Base-by-base conservation (phyloP, 2,329 filamentous ascomycete genomes). In the Penicillium griseofulvum region DNA sequence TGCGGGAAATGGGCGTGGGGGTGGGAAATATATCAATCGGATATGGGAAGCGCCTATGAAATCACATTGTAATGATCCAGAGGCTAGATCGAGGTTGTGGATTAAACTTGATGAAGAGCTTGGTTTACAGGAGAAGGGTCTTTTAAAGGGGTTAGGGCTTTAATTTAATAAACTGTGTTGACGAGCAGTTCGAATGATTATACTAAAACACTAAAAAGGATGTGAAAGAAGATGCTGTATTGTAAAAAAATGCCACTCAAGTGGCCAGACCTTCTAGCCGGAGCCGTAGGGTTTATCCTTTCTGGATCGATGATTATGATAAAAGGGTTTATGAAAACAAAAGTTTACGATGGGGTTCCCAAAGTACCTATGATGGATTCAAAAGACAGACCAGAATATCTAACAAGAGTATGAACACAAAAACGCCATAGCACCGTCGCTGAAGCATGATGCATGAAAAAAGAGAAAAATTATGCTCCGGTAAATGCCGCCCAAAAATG, bases 401-500 rank as follows among this genome's bases (percentile, higher is more conserved):
- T 17, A 31, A 14, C 19, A 51, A 55, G 17, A 37, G 24, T 45
- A 51, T 51, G 45, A 19, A 55, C 47, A 56, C n/a, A 26, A 55
- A 50, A 65, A 64, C 61, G 60, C 63, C 63, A 41, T 51, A 61
- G 62, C 64, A 62, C 67, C 67, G 51, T 67, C 67, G 67, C 67
- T 69, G 54, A 60, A 65, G 46, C 58, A 63, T 61, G 60, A 64
- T 60, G 60, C 55, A 63, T 49, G 31, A 57, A 60, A 58, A 57
- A 16, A 29, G 49, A 51, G 53, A 45, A 28, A 33, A 5, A 34
- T 19, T 45, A 61, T 51, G 49, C 57, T 38, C 46, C 43, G 47
- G 43, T 51, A 41, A 52, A 56, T 52, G 45, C 49, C 54, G 44
- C 49, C 39, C 42, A 51, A 50, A 49, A 59, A 61, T 47, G 52